phyloP scores from a whole-genome alignment of 148 eudicot species.

The Camellia sinensis region DNA sequence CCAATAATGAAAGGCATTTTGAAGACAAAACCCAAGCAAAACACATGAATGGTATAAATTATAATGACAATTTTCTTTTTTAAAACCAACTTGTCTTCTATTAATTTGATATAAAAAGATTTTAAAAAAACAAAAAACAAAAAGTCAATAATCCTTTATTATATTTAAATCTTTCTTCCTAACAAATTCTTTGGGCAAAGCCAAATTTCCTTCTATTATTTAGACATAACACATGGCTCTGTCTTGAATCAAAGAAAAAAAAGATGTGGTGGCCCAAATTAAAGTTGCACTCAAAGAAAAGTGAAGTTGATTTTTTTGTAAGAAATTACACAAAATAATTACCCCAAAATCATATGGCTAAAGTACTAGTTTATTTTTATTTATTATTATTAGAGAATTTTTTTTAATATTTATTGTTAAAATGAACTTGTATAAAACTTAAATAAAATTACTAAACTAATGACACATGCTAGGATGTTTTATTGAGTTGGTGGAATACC shows the following conservation, averaged over 20 bases:
- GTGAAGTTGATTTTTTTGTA: neutral
- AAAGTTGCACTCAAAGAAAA: neutral
- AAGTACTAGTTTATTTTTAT: no score
- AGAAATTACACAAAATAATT: neutral
- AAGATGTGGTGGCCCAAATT: neutral
- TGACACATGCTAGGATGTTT: neutral
- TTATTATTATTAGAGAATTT: neutral
- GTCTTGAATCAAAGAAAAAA: neutral
- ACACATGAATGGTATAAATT: conserved; percentile 17
- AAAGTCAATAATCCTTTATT: neutral
- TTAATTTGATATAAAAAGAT: neutral
- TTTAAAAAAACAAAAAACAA: neutral
- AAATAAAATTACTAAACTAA: no score
- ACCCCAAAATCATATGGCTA: neutral
- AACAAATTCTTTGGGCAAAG: neutral
- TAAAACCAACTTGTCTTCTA: neutral
- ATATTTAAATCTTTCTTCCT: neutral
- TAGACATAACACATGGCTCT: neutral
- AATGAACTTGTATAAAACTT: no score
- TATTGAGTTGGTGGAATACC: conserved; percentile 12
- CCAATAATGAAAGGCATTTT: conserved; percentile 19
- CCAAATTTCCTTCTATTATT: neutral
- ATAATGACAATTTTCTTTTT: neutral
- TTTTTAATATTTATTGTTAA: no score
- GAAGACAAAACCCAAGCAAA: conserved; percentile 14